Percentiles rank a stretch among this genome's conserved stretches.
Conservation (phyloP, 2,329 filamentous ascomycete species). For the Trichoderma endophyticum region DNA sequence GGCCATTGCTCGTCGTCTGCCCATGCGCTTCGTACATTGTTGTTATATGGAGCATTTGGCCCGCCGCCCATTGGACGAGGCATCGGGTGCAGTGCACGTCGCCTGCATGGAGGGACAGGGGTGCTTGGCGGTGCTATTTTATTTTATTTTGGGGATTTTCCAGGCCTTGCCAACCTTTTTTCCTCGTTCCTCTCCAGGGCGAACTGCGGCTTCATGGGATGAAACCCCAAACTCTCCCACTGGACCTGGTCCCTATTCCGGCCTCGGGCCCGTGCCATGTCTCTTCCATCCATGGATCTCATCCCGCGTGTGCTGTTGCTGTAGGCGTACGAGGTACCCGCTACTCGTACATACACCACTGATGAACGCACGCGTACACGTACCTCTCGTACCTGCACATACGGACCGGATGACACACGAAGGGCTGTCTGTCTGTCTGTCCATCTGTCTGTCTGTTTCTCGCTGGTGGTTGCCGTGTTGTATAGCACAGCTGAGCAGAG, state of each 20-base stretch:
- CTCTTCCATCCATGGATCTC: neutral
- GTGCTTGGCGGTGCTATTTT: constrained; percentile 3
- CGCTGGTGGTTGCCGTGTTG: neutral
- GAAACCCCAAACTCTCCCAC: neutral
- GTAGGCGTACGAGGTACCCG: neutral
- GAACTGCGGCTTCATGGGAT: neutral
- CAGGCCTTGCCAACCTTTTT: neutral
- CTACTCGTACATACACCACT: neutral
- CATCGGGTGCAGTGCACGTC: constrained; percentile 9
- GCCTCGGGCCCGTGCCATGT: neutral
- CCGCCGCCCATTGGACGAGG: neutral
- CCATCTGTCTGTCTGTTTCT: neutral
- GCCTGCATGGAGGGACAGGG: constrained; percentile 10
- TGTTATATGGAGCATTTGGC: neutral
- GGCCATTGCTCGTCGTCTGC: neutral
- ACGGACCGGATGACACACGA: neutral
- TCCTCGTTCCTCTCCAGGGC: neutral
- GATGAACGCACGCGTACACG: neutral
- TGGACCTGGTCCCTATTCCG: neutral
- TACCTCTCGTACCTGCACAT: neutral
- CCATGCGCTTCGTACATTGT: neutral
- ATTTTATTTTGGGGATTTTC: neutral
- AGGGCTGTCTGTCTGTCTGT: neutral
- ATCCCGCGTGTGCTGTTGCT: neutral
- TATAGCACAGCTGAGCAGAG: neutral